Evolutionary conservation across 352 stramenopile genomes (phyloP).

Genomic region (Globisporangium paroecandrum): DNA sequence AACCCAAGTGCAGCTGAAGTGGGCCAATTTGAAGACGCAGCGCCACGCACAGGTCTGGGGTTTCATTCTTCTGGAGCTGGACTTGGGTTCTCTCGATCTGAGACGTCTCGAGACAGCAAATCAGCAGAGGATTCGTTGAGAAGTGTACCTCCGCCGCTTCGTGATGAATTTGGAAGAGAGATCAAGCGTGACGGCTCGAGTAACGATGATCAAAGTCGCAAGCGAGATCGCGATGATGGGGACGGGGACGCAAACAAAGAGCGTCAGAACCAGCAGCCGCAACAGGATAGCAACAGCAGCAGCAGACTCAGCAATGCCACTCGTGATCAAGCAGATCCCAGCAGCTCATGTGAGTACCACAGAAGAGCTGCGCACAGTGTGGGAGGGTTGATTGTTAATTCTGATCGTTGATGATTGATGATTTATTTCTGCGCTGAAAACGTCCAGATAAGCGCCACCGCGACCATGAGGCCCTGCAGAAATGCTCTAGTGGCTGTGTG

Average conservation of each 20-base stretch:
- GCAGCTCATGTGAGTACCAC: slow-evolving; percentile 2
- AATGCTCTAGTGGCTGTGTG: slow-evolving; percentile 17
- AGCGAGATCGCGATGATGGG: background rate
- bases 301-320: background rate
- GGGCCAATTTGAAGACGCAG: slow-evolving; percentile 63
- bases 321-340: slow-evolving; percentile 4
- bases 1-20: slow-evolving; percentile 4
- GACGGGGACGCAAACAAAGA: background rate
- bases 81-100: background rate
- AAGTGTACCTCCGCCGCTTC: background rate
- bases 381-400: background rate
- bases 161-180: slow-evolving; percentile 34
- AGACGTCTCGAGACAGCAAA: background rate
- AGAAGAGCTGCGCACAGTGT: background rate
- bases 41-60: slow-evolving; percentile 25
- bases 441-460: slow-evolving; percentile 9
- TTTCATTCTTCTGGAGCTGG: slow-evolving; percentile 17
- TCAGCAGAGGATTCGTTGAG: background rate
- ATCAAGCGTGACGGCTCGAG: slow-evolving; percentile 4
- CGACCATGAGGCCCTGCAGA: background rate
- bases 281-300: background rate
- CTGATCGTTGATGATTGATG: background rate
- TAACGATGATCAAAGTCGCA: background rate
- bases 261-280: background rate
- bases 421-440: background rate